phyloP scores from a whole-genome alignment of 1,139 yeast genomes.

The Blastobotrys arbuscula region DNA sequence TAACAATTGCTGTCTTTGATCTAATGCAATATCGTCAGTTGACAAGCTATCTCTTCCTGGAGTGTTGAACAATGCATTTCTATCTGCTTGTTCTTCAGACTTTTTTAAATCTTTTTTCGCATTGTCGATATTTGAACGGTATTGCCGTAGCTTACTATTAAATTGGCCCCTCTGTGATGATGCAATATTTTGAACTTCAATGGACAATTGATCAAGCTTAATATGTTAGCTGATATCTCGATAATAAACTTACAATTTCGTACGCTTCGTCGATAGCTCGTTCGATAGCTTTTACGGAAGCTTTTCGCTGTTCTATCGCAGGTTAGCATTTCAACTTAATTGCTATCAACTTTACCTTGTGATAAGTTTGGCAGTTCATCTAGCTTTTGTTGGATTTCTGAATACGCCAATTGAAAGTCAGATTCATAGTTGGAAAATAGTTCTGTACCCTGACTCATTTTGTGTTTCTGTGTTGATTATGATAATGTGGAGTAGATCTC shows the following conservation, averaged over 20 bases:
- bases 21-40: conserved; percentile 44
- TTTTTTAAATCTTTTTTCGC: conserved; percentile 45
- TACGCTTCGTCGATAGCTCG: conserved; percentile 70
- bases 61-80: conserved; percentile 62
- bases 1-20: conserved; percentile 77
- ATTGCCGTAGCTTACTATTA: conserved; percentile 67
- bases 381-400: conserved; percentile 64
- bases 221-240: not conserved
- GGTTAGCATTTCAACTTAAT: not conserved
- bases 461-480: not conserved
- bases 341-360: conserved; percentile 36
- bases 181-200: conserved; percentile 78
- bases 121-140: conserved; percentile 55
- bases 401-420: conserved; percentile 65
- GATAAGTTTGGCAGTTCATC: conserved; percentile 48
- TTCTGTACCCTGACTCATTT: conserved; percentile 30
- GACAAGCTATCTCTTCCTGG: conserved; percentile 30
- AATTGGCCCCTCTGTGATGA: conserved; percentile 60
- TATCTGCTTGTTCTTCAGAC: conserved; percentile 49
- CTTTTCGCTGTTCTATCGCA: conserved; percentile 23
- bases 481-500: no score
- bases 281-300: conserved; percentile 47
- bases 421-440: conserved; percentile 64
- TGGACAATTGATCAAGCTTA: conserved; percentile 64
- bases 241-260: conserved; percentile 44